Conservation (phyloP, 805 yeast genomes). For the Candida khao-thaluensis region DNA sequence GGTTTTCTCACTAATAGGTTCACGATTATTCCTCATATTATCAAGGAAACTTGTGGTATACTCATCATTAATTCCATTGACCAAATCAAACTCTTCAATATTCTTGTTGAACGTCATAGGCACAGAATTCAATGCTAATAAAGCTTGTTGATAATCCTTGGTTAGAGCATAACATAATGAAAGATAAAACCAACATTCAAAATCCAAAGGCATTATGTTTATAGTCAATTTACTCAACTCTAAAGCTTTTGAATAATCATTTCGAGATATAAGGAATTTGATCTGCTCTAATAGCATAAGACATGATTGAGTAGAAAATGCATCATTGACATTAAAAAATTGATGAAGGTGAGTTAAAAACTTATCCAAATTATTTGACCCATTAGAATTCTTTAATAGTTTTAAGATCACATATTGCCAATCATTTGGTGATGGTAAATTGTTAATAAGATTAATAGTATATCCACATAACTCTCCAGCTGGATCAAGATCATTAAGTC, state of each 20-base stretch:
- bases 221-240: constrained; percentile 60
- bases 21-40: constrained; percentile 17
- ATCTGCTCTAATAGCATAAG: constrained; percentile 62
- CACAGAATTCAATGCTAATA: constrained; percentile 67
- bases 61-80: constrained; percentile 27
- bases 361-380: constrained; percentile 21
- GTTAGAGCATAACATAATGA: constrained; percentile 57
- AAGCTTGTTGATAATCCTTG: constrained; percentile 57
- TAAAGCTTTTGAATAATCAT: constrained; percentile 54
- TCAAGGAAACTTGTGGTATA: constrained; percentile 21
- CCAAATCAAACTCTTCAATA: constrained; percentile 17
- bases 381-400: constrained; percentile 23
- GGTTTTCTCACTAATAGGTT: constrained; percentile 28
- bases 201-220: constrained; percentile 71
- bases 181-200: constrained; percentile 66
- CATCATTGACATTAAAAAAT: constrained; percentile 13
- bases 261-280: constrained; percentile 56
- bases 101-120: constrained; percentile 53
- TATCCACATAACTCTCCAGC: constrained; percentile 25
- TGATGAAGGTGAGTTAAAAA: constrained; percentile 25
- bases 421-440: constrained; percentile 2
- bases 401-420: constrained; percentile 27
- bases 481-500: constrained; percentile 42
- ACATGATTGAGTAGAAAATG: constrained; percentile 50
- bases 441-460: constrained; percentile 32